phyloP scores from a whole-genome alignment of 2,329 filamentous ascomycete genomes.

The Fusarium falciforme region DNA sequence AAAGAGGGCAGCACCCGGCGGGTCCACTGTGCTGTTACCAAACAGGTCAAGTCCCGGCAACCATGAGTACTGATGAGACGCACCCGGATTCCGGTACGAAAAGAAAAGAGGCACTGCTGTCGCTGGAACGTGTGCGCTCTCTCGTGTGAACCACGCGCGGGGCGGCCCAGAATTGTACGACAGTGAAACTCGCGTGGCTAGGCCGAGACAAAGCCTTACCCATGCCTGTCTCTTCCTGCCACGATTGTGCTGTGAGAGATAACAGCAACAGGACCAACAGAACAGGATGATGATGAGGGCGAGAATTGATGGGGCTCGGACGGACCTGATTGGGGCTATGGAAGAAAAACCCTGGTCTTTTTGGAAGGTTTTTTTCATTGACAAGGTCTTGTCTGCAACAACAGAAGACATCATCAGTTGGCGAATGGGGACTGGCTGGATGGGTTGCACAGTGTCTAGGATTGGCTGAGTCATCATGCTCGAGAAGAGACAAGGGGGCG shows the following conservation, averaged over 20 bases:
- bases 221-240: constrained; percentile 6
- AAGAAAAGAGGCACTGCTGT: constrained; percentile 5
- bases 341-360: neutral
- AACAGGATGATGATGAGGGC: neutral
- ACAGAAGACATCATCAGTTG: neutral
- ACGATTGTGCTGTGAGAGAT: neutral
- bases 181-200: constrained; percentile 34
- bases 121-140: constrained; percentile 21
- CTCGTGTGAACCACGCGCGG: neutral
- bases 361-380: neutral
- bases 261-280: neutral
- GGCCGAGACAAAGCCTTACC: constrained; percentile 30
- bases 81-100: neutral
- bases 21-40: neutral
- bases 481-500: neutral
- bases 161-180: neutral
- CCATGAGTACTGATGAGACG: neutral
- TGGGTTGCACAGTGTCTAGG: neutral
- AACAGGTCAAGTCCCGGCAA: neutral
- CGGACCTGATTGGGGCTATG: neutral
- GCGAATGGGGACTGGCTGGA: neutral
- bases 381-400: neutral
- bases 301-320: neutral
- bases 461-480: neutral
- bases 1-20: neutral